Conservation (phyloP, 1,284 basidiomycete genomes). For the Ganoderma meredithae region DNA sequence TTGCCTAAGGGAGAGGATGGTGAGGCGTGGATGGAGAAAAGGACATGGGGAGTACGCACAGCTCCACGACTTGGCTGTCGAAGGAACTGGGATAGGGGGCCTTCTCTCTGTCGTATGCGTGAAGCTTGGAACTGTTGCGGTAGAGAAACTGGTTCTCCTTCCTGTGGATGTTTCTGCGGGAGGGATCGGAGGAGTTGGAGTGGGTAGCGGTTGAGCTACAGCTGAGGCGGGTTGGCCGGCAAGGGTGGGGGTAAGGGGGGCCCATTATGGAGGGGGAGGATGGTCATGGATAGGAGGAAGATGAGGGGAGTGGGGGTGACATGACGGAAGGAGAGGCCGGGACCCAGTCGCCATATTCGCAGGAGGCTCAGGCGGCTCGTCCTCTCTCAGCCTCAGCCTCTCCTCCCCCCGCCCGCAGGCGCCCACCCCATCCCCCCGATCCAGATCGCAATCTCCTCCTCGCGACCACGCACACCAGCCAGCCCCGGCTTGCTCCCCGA, state of each 20-base stretch:
- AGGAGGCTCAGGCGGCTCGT: slow-evolving; percentile 6
- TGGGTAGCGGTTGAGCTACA: slow-evolving; percentile 31
- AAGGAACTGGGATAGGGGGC: slow-evolving; percentile 76
- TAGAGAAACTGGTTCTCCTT: slow-evolving; percentile 65
- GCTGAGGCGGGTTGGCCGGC: slow-evolving; percentile 32
- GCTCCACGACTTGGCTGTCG: slow-evolving; percentile 66
- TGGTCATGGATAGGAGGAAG: slow-evolving; percentile 24
- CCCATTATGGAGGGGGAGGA: slow-evolving; percentile 24
- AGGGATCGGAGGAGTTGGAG: slow-evolving; percentile 39
- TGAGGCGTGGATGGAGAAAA: background rate
- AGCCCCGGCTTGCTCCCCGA: too few relatives aligned
- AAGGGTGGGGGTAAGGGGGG: slow-evolving; percentile 23
- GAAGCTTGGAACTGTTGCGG: slow-evolving; percentile 69
- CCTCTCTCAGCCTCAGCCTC: background rate
- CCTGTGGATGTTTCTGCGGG: slow-evolving; percentile 63
- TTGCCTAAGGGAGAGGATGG: slow-evolving; percentile 48
- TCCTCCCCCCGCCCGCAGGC: background rate
- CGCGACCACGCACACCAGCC: background rate
- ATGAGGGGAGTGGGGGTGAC: slow-evolving; percentile 15
- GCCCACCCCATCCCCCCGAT: slow-evolving; percentile 2
- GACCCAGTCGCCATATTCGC: slow-evolving; percentile 23
- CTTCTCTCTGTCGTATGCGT: slow-evolving; percentile 73
- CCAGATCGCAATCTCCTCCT: slow-evolving; percentile 5
- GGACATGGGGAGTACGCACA: slow-evolving; percentile 52
- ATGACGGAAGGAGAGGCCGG: slow-evolving; percentile 20